These are phyloP conservation scores for Claviceps lovelessii DNA, from an alignment of 2,329 filamentous ascomycete species.

Conservation along the genomic window DNA sequence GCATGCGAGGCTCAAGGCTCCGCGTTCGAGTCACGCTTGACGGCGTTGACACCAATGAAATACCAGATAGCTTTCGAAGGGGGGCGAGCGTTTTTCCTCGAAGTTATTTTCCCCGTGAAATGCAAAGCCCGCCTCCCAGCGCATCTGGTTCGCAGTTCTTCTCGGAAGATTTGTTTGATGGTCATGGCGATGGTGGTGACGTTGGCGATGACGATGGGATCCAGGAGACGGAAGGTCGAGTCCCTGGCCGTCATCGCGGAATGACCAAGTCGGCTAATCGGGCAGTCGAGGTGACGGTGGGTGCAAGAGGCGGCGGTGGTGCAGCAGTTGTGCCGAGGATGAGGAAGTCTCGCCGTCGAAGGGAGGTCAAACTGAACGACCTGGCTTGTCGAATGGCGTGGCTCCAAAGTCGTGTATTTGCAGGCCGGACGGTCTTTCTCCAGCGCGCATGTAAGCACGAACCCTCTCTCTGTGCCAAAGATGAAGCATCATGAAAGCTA, in stretches of 20 bases:
- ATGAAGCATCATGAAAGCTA: too few species aligned
- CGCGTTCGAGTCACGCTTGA: constrained; percentile 89
- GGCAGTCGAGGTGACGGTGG: constrained; percentile 47
- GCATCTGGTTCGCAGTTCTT: constrained; percentile 65
- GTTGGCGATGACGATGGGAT: constrained; percentile 26
- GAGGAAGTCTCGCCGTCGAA: constrained; percentile 52
- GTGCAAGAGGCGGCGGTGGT: constrained; percentile 50
- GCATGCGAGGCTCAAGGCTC: constrained; percentile 63
- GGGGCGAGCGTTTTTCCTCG: constrained; percentile 80
- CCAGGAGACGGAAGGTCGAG: constrained; percentile 35
- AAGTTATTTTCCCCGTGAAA: constrained; percentile 83
- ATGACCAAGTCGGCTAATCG: constrained; percentile 15
- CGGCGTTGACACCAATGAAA: constrained; percentile 84
- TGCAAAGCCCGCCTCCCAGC: constrained; percentile 71
- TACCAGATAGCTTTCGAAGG: constrained; percentile 88
- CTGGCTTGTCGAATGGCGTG: constrained; percentile 91
- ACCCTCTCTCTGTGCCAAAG: background rate
- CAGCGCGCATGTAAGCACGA: constrained; percentile 70
- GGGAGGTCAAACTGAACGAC: constrained; percentile 85
- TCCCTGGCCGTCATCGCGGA: constrained; percentile 19
- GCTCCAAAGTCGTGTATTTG: constrained; percentile 87
- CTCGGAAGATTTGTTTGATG: constrained; percentile 44
- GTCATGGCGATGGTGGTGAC: background rate
- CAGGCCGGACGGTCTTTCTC: constrained; percentile 71
- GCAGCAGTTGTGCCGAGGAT: constrained; percentile 65